Conservation (phyloP, 1,139 yeast genomes). For the Wickerhamiella infanticola region DNA sequence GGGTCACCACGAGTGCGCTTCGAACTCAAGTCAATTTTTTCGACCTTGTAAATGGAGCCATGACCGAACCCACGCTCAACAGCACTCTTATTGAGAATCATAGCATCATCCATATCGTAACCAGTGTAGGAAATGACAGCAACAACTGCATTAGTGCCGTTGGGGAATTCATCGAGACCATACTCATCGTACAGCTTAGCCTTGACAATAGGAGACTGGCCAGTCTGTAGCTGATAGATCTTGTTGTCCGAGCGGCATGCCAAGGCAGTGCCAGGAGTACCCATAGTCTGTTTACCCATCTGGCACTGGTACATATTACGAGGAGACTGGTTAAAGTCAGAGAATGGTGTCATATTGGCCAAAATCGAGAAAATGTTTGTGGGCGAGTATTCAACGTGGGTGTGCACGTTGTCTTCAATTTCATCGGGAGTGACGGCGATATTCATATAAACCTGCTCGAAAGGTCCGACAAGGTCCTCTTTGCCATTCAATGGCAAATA, state of each 20-base stretch:
- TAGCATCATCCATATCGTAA: slow-evolving; percentile 99
- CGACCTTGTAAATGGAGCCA: slow-evolving; percentile 92
- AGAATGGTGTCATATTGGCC: slow-evolving; percentile 93
- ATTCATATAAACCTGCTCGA: slow-evolving; percentile 94
- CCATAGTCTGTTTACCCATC: slow-evolving; percentile 99
- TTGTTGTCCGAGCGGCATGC: slow-evolving; percentile 90
- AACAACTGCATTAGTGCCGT: slow-evolving; percentile 96
- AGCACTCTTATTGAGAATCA: slow-evolving; percentile 93
- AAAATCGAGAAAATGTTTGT: slow-evolving; percentile 85
- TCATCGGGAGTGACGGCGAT: slow-evolving; percentile 92
- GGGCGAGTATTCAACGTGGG: slow-evolving; percentile 90
- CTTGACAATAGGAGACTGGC: slow-evolving; percentile 95
- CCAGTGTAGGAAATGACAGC: slow-evolving; percentile 98
- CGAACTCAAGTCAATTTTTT: slow-evolving; percentile 67
- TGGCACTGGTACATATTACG: slow-evolving; percentile 99
- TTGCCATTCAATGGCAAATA: slow-evolving; percentile 64
- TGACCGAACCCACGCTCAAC: slow-evolving; percentile 97
- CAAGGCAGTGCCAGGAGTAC: slow-evolving; percentile 96
- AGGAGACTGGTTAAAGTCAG: slow-evolving; percentile 97
- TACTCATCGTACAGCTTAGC: slow-evolving; percentile 89
- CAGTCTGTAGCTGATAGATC: slow-evolving; percentile 79
- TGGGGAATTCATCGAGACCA: slow-evolving; percentile 97
- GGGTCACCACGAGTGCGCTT: slow-evolving; percentile 88
- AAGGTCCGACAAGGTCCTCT: slow-evolving; percentile 85
- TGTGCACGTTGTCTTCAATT: slow-evolving; percentile 63